Evolutionary conservation across 805 yeast species (phyloP).

Genomic region (Saccharomycopsis babjevae): DNA sequence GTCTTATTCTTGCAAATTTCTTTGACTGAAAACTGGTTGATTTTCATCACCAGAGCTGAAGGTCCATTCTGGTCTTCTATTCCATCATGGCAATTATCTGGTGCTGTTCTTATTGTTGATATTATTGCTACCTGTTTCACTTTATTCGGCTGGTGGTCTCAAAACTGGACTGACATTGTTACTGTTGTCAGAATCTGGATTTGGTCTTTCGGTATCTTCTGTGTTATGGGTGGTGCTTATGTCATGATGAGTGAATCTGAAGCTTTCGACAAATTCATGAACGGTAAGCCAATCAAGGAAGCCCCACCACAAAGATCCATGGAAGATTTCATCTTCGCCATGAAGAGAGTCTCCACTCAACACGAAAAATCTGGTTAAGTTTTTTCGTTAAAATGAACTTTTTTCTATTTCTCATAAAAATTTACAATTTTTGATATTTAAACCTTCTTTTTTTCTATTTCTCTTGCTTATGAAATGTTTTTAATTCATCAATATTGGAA

Average conservation of each 20-base stretch:
- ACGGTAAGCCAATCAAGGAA: slow-evolving; percentile 56
- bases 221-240: slow-evolving; percentile 93
- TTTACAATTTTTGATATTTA: slow-evolving; percentile 1
- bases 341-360: slow-evolving; percentile 85
- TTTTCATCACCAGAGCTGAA: slow-evolving; percentile 91
- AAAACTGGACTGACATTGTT: slow-evolving; percentile 93
- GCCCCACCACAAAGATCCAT: slow-evolving; percentile 53
- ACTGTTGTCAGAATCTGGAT: slow-evolving; percentile 91
- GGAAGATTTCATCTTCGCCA: slow-evolving; percentile 77
- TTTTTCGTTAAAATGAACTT: neutral
- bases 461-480: neutral
- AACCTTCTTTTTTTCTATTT: neutral
- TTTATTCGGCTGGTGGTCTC: slow-evolving; percentile 96
- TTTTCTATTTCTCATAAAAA: neutral
- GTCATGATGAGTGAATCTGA: slow-evolving; percentile 80
- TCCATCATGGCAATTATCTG: slow-evolving; percentile 95
- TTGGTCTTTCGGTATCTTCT: slow-evolving; percentile 95
- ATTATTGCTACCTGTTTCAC: slow-evolving; percentile 86
- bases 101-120: slow-evolving; percentile 88
- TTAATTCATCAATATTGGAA: neutral
- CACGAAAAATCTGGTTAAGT: slow-evolving; percentile 67
- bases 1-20: slow-evolving; percentile 89
- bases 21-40: slow-evolving; percentile 94
- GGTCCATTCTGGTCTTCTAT: slow-evolving; percentile 97
- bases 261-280: slow-evolving; percentile 73